Base-by-base conservation (phyloP, 768 basidiomycete species). In the Harrya chromipes region DNA sequence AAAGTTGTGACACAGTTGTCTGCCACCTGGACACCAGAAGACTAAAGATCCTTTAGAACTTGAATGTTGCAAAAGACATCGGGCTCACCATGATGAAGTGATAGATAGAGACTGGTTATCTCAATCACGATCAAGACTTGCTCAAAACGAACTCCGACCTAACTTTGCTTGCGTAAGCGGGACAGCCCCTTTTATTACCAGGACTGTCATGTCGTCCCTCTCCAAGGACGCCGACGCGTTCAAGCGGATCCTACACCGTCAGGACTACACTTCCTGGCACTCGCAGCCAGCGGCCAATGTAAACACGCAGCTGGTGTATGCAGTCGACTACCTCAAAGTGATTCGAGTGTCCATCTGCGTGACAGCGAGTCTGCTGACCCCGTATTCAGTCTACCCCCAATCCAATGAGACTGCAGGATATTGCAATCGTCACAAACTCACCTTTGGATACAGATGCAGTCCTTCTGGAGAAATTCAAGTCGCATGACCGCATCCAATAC, bases 211-310 rank as follows among this genome's bases (percentile, higher is more conserved):
- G 86, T 81, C 85, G 21, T 75, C 74, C 52, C 78, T 89, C 34
- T 77, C 78, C n/a, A 75, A 82, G 67, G 88, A 90, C 54, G 74
- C 80, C 41, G 83, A 86, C 47, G 72, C 82, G 34, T 89, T 89
- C 76, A 87, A 86, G 64, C 74, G 72, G 10, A 72, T 76, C 11
- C 69, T 89, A 23, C 75, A 83, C 13, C 70, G 82, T 47, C 84
- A 85, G 64, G 81, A 88, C 61, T 85, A 78, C 51, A 69, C 79
- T 1, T 87, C 88, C 53, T 90, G 87, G 87, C 87, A 89, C 58
- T 90, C 91, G 12, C 91, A 94, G 66, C 90, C 92, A 14, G 84
- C 85, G n/a, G 84, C 71, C 45, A 89, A 94, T 73, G 75, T 88
- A 51, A 90, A 90, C 59, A 94, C 92, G 0, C 90, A 93, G 66